Conservation (phyloP, 78 protist genomes). For the Dictyostelium capitatum region DNA sequence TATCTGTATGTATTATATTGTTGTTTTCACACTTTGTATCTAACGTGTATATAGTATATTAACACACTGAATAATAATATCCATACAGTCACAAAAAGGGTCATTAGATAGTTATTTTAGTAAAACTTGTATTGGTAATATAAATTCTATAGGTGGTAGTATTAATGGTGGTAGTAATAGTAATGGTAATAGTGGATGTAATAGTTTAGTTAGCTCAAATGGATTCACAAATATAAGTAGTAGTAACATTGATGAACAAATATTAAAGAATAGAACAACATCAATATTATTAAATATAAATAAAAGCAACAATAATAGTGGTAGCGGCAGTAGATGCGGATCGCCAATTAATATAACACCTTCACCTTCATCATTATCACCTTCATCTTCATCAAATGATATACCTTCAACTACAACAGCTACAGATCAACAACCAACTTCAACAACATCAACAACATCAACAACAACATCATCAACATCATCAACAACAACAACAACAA, state of each 20-base stretch:
- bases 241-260: not conserved
- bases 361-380: not conserved
- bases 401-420: not conserved
- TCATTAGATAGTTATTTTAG: not conserved
- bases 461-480: not conserved
- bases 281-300: constrained; percentile 19
- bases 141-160: too few relatives aligned
- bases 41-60: not conserved
- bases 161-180: too few relatives aligned
- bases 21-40: not conserved
- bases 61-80: not conserved
- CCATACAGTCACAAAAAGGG: constrained; percentile 43
- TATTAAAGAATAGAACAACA: not conserved
- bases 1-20: constrained; percentile 39
- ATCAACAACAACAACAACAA: not conserved
- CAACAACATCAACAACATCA: not conserved
- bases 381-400: not conserved
- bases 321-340: not conserved
- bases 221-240: not conserved
- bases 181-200: not conserved
- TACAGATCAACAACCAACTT: too few relatives aligned
- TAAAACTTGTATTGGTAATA: not conserved
- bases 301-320: constrained; percentile 19
- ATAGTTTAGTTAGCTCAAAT: not conserved
- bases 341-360: not conserved